These are phyloP conservation scores for Tolypocladium sp. DNA, from an alignment of 2,329 filamentous ascomycete genomes.

Conservation along the genomic window DNA sequence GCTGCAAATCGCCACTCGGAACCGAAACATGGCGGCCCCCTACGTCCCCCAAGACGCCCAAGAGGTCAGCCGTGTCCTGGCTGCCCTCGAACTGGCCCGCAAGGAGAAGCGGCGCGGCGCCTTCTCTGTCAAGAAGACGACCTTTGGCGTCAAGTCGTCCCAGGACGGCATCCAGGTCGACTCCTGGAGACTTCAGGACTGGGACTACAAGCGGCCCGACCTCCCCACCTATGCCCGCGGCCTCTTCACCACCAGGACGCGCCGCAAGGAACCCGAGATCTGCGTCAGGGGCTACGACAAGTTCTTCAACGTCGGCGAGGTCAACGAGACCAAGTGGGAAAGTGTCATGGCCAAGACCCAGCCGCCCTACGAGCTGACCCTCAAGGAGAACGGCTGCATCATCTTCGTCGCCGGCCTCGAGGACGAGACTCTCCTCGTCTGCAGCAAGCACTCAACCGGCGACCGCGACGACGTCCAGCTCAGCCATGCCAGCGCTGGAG, in stretches of 20 bases:
- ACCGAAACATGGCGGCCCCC: slow-evolving; percentile 34
- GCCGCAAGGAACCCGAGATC: slow-evolving; percentile 63
- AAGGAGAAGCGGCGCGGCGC: slow-evolving; percentile 47
- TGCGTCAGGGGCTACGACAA: slow-evolving; percentile 91
- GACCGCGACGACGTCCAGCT: slow-evolving; percentile 58
- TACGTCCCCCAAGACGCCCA: slow-evolving; percentile 60
- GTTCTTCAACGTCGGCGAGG: slow-evolving; percentile 92
- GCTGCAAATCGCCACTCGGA: background rate
- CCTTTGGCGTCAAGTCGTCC: slow-evolving; percentile 57
- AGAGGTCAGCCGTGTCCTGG: slow-evolving; percentile 57
- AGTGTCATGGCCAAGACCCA: slow-evolving; percentile 67
- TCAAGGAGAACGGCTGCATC: slow-evolving; percentile 99
- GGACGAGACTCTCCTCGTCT: slow-evolving; percentile 85
- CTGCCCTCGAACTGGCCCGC: slow-evolving; percentile 47
- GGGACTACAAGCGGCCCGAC: slow-evolving; percentile 84
- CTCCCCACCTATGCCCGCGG: slow-evolving; percentile 90
- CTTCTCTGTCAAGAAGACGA: slow-evolving; percentile 73
- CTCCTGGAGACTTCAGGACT: slow-evolving; percentile 91
- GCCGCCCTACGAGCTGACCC: slow-evolving; percentile 87
- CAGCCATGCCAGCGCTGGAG: slow-evolving; percentile 80
- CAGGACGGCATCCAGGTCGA: slow-evolving; percentile 60
- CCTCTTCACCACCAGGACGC: slow-evolving; percentile 74
- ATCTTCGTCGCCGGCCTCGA: slow-evolving; percentile 92
- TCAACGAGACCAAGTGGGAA: slow-evolving; percentile 71
- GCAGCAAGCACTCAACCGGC: slow-evolving; percentile 96